Evolutionary conservation across 2,329 filamentous ascomycete genomes (phyloP).

Genomic region (Pestalotiopsis sp.): DNA sequence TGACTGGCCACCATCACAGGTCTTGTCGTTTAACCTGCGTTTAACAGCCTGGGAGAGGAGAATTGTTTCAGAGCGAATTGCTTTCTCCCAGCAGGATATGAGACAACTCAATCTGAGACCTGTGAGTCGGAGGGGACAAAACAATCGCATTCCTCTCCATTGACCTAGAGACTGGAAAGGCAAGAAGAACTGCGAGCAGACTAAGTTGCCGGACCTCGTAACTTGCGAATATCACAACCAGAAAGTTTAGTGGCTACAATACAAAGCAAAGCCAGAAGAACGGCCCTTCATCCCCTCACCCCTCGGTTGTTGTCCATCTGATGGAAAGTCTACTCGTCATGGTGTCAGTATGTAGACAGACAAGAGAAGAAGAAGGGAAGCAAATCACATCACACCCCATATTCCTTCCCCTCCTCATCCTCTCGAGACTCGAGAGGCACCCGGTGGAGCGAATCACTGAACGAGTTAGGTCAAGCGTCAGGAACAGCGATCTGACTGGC

Average conservation of each 20-base stretch:
- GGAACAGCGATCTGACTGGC: constrained; percentile 7
- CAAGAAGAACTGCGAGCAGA: too few species aligned
- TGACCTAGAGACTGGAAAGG: too few species aligned
- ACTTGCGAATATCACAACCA: too few species aligned
- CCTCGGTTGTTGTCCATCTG: too few species aligned
- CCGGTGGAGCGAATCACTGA: background rate
- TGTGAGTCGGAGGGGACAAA: background rate
- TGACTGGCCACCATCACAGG: background rate
- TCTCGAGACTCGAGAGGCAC: background rate
- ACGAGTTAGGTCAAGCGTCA: constrained; percentile 7
- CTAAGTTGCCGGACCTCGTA: too few species aligned
- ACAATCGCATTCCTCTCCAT: too few species aligned
- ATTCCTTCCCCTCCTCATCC: background rate
- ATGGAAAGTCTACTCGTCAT: too few species aligned
- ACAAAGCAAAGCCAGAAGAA: too few species aligned
- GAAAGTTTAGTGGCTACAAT: too few species aligned
- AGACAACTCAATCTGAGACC: background rate
- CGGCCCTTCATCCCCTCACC: too few species aligned
- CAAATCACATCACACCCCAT: background rate
- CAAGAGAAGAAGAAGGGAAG: background rate
- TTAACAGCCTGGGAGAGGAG: background rate
- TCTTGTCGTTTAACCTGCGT: too few species aligned
- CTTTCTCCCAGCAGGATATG: background rate
- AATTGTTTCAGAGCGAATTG: background rate
- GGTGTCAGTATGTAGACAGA: too few species aligned